Evolutionary conservation across 305 asterid genomes (phyloP).

Genomic region (Fraxinus sp.): DNA sequence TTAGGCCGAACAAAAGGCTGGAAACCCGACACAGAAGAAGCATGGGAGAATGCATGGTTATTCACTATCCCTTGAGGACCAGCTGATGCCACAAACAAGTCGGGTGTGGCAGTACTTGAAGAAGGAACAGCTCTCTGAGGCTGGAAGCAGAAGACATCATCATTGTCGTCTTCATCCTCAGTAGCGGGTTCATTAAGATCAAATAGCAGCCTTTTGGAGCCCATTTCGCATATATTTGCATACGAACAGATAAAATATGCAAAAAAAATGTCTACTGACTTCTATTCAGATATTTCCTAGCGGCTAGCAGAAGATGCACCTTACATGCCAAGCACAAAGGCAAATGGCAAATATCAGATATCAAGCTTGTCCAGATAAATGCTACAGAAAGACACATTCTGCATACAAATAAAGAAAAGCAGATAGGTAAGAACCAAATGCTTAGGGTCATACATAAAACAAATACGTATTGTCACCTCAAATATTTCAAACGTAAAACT

Average conservation of each 20-base stretch:
- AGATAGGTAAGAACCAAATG: conserved; percentile 31
- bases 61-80: conserved; percentile 76
- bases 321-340: conserved; percentile 48
- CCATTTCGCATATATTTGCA: conserved; percentile 78
- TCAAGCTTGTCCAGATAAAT: conserved; percentile 36
- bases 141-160: conserved; percentile 61
- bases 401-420: conserved; percentile 37
- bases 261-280: conserved; percentile 43
- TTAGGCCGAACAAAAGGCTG: conserved; percentile 87
- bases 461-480: neutral
- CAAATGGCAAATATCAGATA: conserved; percentile 43
- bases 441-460: conserved; percentile 8
- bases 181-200: conserved; percentile 97
- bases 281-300: conserved; percentile 41
- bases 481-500: conserved; percentile 4
- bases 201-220: conserved; percentile 83
- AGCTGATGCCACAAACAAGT: conserved; percentile 56
- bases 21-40: conserved; percentile 91
- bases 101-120: conserved; percentile 63
- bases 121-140: conserved; percentile 88
- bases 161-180: conserved; percentile 76
- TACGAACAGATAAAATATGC: conserved; percentile 47
- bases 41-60: conserved; percentile 95
- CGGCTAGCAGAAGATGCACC: conserved; percentile 44
- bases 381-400: conserved; percentile 36